Conservation (phyloP, 2,329 filamentous ascomycete genomes). For the Piedraia hortae region DNA sequence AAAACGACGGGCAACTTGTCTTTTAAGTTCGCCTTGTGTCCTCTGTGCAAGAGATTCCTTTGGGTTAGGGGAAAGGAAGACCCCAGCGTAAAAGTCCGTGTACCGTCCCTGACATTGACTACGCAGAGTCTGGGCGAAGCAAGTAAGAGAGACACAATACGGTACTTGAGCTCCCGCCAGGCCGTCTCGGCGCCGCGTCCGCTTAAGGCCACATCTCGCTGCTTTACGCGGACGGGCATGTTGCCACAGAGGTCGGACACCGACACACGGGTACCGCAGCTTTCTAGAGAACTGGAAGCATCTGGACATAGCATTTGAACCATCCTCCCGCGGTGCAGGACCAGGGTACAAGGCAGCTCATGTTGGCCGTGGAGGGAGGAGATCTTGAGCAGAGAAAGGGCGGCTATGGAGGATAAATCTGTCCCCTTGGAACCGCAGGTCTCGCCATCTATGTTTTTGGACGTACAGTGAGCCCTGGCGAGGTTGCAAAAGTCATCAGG, state of each 20-base stretch:
- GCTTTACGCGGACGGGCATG: slow-evolving; percentile 74
- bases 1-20: slow-evolving; percentile 27
- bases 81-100: slow-evolving; percentile 4
- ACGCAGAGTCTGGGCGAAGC: slow-evolving; percentile 32
- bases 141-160: slow-evolving; percentile 37
- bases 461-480: slow-evolving; percentile 42
- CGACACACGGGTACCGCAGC: slow-evolving; percentile 40
- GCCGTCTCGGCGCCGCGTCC: slow-evolving; percentile 28
- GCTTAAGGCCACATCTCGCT: slow-evolving; percentile 31
- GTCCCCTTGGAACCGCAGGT: slow-evolving; percentile 53
- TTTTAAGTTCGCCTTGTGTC: slow-evolving; percentile 5
- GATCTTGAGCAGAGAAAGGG: slow-evolving; percentile 41
- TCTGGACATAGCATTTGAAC: too few species aligned
- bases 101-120: slow-evolving; percentile 29
- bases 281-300: too few species aligned
- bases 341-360: slow-evolving; percentile 39
- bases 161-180: slow-evolving; percentile 34
- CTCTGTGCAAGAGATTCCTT: slow-evolving; percentile 7
- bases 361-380: slow-evolving; percentile 36
- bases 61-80: slow-evolving; percentile 6
- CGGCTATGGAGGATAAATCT: slow-evolving; percentile 44
- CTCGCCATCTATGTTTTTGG: slow-evolving; percentile 51
- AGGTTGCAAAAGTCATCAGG: slow-evolving; percentile 57
- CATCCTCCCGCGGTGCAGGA: slow-evolving; percentile 26
- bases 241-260: slow-evolving; percentile 67